phyloP scores from a whole-genome alignment of 257 asterid species.

The Nicotiana tabacum region DNA sequence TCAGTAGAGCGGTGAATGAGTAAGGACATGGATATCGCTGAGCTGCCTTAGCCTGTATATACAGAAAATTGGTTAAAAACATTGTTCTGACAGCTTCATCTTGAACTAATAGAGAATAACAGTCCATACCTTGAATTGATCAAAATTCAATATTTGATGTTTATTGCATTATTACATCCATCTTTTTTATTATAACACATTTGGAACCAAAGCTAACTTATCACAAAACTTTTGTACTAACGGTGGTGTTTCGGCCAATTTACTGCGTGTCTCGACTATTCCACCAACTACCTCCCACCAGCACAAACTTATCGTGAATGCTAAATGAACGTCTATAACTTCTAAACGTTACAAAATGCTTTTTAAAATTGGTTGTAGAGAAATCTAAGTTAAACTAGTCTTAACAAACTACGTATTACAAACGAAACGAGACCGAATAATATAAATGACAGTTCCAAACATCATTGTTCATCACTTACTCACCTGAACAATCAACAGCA shows the following conservation, averaged over 20 bases:
- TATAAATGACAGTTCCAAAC: background rate
- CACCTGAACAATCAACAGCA: conserved; percentile 72
- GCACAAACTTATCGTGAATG: background rate
- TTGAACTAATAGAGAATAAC: background rate
- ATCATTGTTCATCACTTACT: background rate
- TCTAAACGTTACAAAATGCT: background rate
- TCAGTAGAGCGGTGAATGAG: conserved; percentile 66
- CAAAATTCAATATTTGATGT: background rate
- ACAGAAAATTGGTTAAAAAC: background rate
- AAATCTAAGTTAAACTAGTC: too few species aligned
- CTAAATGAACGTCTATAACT: background rate
- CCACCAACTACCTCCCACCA: background rate
- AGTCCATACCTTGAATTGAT: background rate
- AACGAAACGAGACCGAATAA: background rate
- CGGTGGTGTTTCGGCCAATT: background rate
- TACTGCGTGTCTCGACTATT: too few species aligned
- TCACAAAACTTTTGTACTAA: background rate
- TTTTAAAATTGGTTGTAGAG: background rate
- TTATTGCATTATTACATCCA: background rate
- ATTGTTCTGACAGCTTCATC: background rate
- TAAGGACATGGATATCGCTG: conserved; percentile 56
- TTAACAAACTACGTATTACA: background rate
- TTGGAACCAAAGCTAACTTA: background rate
- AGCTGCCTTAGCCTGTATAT: conserved; percentile 49
- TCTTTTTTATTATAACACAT: background rate